These are phyloP conservation scores for Orbilia javanica DNA, from an alignment of 2,329 filamentous ascomycete genomes.

Conservation along the genomic window DNA sequence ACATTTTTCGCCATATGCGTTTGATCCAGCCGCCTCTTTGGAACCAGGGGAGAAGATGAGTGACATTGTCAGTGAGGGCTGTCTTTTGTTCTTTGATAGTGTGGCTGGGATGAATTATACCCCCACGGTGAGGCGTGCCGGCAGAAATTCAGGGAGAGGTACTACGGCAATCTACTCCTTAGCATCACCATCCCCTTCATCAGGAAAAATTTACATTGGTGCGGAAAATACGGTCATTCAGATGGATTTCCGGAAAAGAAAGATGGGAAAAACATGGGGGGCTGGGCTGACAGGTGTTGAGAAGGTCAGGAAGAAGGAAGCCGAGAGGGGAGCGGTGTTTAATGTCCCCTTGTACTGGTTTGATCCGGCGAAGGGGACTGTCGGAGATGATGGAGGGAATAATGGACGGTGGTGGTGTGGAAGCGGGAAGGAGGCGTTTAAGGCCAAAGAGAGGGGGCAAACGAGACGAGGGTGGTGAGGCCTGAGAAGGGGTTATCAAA, in stretches of 20 bases:
- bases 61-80: conserved; percentile 15
- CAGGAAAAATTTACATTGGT: conserved; percentile 32
- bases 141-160: neutral
- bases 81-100: conserved; percentile 23
- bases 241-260: conserved; percentile 43
- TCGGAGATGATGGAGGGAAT: neutral
- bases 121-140: neutral
- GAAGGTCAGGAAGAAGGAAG: conserved; percentile 38
- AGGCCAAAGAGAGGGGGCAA: conserved; percentile 15
- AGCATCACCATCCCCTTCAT: neutral
- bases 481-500: neutral
- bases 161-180: conserved; percentile 32
- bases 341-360: conserved; percentile 45
- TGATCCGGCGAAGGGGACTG: conserved; percentile 17
- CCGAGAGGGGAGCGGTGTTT: neutral
- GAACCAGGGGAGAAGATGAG: neutral
- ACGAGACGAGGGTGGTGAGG: neutral
- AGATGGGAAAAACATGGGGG: conserved; percentile 17
- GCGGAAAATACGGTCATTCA: conserved; percentile 2
- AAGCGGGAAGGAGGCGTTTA: conserved; percentile 12
- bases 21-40: neutral
- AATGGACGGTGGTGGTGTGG: conserved; percentile 36
- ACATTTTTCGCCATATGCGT: conserved; percentile 1
- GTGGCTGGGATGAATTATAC: neutral
- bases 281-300: conserved; percentile 1